Evolutionary conservation across 23 red algal genomes (phyloP), one percentile per base, ranked within the genome.

Genomic region (Gracilariopsis chorda): DNA sequence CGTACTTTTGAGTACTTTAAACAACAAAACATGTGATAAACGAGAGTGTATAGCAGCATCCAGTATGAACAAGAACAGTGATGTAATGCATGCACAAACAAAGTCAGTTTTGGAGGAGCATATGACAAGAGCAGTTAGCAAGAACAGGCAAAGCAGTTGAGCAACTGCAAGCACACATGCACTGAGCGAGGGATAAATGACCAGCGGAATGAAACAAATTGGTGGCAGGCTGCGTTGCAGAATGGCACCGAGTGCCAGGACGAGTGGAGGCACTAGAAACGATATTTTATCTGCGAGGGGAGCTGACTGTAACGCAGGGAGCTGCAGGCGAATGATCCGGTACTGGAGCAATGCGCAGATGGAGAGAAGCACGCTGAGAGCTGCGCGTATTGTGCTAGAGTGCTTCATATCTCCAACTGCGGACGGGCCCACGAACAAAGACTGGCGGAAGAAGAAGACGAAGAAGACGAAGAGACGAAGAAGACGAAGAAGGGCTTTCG

Each of bases 281-380:
- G 67, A 73, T 7, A 73, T 36, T 8, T 36, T 42, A 8, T 73
- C 67, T 25, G 67, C 12, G 20, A 73, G 5, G 40, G 67, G 67
- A 37, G 40, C 21, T n/a, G 67, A 73, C 14, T 73, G 20, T 23
- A 73, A 17, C 6, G 67, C 67, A 24, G 67, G 67, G 47, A 73
- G 67, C 67, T 73, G 39, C 12, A 73, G 28, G 40, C 67, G 67
- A 23, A 73, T 73, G 24, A 73, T 46, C 47, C 47, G 67, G 67
- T 46, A 73, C 13, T 73, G 67, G 20, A 73, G 42, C 9, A 73
- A 25, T 7, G 37, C 40, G 32, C 39, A 14, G 40, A 73, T n/a
- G 39, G 67, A 28, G 40, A 73, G 11, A 5, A 73, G 19, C 4
- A 42, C 67, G 40, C 67, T 73, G 30, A 73, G 37, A 8, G 20